Evolutionary conservation across 129 eudicot species (phyloP).

Genomic region (Cynara cardunculus): DNA sequence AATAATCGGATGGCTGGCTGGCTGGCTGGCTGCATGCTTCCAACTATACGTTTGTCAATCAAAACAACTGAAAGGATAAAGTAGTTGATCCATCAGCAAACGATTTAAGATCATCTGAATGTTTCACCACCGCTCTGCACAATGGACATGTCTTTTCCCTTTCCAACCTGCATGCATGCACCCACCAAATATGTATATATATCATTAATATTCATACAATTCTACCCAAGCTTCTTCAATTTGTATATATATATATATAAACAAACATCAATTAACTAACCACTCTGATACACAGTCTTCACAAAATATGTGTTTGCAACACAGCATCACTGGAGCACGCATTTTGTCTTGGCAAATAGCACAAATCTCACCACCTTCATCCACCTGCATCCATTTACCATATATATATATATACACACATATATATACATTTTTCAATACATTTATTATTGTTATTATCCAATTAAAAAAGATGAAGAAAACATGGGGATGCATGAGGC

Average conservation of each 20-base stretch:
- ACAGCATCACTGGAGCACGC: slow-evolving; percentile 4
- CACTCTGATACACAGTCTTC: slow-evolving; percentile 6
- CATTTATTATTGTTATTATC: not conserved
- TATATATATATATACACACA: not conserved
- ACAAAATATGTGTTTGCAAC: slow-evolving; percentile 6
- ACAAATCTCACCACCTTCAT: slow-evolving; percentile 1
- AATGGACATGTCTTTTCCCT: slow-evolving; percentile 39
- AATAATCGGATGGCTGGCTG: too few species aligned
- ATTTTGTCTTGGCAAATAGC: slow-evolving; percentile 7
- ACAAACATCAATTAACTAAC: not conserved
- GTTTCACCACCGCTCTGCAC: slow-evolving; percentile 36
- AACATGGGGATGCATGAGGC: not conserved
- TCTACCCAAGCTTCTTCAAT: not conserved
- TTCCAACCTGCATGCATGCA: slow-evolving; percentile 28
- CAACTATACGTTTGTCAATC: too few species aligned
- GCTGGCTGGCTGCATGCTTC: not conserved
- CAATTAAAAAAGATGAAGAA: not conserved
- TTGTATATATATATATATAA: not conserved
- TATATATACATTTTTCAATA: not conserved
- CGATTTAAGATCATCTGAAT: slow-evolving; percentile 23
- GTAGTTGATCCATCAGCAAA: slow-evolving; percentile 38
- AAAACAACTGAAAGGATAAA: slow-evolving; percentile 32
- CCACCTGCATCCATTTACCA: not conserved
- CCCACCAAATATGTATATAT: not conserved
- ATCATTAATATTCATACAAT: too few species aligned